Percentiles rank a stretch among this genome's conserved stretches.
Evolutionary conservation across 2,329 filamentous ascomycete species (phyloP).

Genomic region (Botrytis pseudocinerea): DNA sequence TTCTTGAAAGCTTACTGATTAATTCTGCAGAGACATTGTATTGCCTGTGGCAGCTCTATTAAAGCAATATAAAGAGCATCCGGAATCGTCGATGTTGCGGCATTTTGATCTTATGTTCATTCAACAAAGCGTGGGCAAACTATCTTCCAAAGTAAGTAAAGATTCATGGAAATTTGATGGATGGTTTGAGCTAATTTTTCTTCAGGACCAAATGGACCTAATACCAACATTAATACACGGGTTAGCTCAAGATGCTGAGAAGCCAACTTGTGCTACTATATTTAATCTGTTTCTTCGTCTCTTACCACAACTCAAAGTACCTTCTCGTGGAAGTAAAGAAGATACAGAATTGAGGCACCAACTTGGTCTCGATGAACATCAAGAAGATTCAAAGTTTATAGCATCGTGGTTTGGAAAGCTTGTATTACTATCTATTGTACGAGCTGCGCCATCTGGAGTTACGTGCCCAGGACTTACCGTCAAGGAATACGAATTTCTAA

Average conservation of each 20-base stretch:
- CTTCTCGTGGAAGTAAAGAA: constrained; percentile 75
- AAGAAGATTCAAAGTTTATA: constrained; percentile 71
- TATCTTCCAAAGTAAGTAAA: constrained; percentile 50
- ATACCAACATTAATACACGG: constrained; percentile 70
- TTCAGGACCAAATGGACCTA: constrained; percentile 65
- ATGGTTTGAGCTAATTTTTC: background rate
- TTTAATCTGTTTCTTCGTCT: constrained; percentile 83
- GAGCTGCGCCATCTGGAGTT: constrained; percentile 38
- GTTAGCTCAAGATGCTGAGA: constrained; percentile 60
- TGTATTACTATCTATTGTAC: constrained; percentile 62
- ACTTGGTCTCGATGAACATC: constrained; percentile 62
- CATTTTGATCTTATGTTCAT: constrained; percentile 89
- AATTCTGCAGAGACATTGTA: constrained; percentile 53
- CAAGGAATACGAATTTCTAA: constrained; percentile 69
- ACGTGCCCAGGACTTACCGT: constrained; percentile 58
- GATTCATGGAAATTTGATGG: background rate
- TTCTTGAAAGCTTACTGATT: constrained; percentile 15
- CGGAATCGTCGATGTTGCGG: constrained; percentile 71
- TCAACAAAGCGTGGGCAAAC: constrained; percentile 72
- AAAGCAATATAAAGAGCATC: constrained; percentile 80
- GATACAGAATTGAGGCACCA: constrained; percentile 66
- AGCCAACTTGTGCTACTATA: constrained; percentile 59
- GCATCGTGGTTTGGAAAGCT: constrained; percentile 76
- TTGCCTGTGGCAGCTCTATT: constrained; percentile 82
- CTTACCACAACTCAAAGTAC: constrained; percentile 69